These are phyloP conservation scores for Beta vulgaris DNA, from an alignment of 148 eudicot genomes.

Conservation along the genomic window DNA sequence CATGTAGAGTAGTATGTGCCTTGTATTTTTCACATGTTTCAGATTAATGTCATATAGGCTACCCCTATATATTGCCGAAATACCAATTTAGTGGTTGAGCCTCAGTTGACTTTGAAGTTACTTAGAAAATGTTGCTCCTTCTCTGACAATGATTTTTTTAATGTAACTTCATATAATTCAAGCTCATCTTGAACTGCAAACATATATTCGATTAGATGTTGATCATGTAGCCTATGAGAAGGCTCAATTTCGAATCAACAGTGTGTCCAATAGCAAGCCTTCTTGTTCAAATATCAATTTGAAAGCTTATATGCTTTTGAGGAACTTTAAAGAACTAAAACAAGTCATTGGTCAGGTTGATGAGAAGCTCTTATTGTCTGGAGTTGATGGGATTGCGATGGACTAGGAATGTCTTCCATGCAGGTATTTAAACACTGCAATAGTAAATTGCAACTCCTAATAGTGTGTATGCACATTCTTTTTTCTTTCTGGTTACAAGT, in stretches of 20 bases:
- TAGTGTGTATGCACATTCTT: too few relatives aligned
- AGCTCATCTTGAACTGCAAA: constrained; percentile 75
- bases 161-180: constrained; percentile 57
- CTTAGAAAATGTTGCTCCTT: neutral
- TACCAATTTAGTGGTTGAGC: too few relatives aligned
- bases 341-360: constrained; percentile 58
- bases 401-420: constrained; percentile 99
- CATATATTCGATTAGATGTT: constrained; percentile 77
- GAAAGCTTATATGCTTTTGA: constrained; percentile 47
- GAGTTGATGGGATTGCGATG: constrained; percentile 85
- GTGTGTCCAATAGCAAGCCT: constrained; percentile 32
- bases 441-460: neutral
- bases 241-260: constrained; percentile 53
- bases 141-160: constrained; percentile 4
- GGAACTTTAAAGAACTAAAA: constrained; percentile 64
- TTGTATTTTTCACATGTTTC: neutral
- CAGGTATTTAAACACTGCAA: constrained; percentile 50
- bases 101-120: neutral
- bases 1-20: neutral
- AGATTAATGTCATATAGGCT: neutral
- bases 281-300: constrained; percentile 30
- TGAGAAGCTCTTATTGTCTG: constrained; percentile 40
- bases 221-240: constrained; percentile 83
- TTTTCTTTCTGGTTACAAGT: too few relatives aligned
- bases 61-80: too few relatives aligned